Evolutionary conservation across 257 asterid species (phyloP).

Genomic region (Forsythia viridissima): DNA sequence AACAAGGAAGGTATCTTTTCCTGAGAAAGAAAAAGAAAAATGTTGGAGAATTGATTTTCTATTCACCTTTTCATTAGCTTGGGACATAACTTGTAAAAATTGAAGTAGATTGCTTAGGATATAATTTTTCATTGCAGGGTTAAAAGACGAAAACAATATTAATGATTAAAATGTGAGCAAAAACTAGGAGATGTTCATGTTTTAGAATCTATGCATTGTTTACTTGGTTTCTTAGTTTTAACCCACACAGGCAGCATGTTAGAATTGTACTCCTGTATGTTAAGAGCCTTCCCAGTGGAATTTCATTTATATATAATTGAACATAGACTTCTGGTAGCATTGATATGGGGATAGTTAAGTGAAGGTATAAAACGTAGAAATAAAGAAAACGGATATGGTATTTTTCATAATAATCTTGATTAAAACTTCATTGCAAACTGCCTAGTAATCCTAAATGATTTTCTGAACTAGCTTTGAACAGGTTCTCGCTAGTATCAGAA

Average conservation of each 20-base stretch:
- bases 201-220: neutral
- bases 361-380: neutral
- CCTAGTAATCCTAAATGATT: neutral
- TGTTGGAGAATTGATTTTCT: neutral
- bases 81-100: constrained; percentile 1
- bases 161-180: neutral
- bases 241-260: neutral
- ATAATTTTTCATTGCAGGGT: neutral
- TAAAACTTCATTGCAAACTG: constrained; percentile 7
- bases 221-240: neutral
- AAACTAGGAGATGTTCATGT: neutral
- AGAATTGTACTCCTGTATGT: neutral
- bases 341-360: neutral
- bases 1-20: neutral
- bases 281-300: neutral
- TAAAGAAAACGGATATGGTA: neutral
- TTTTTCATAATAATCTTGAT: neutral
- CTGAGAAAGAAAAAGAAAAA: neutral
- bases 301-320: neutral
- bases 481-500: neutral
- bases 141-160: neutral
- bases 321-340: neutral
- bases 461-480: neutral
- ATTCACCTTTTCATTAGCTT: constrained; percentile 5
- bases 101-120: neutral